A percentile compares a stretch with the other conserved stretches of the same genome.
Evolutionary conservation across 306 rosid genomes (phyloP).

Genomic region (Parietaria judaica): DNA sequence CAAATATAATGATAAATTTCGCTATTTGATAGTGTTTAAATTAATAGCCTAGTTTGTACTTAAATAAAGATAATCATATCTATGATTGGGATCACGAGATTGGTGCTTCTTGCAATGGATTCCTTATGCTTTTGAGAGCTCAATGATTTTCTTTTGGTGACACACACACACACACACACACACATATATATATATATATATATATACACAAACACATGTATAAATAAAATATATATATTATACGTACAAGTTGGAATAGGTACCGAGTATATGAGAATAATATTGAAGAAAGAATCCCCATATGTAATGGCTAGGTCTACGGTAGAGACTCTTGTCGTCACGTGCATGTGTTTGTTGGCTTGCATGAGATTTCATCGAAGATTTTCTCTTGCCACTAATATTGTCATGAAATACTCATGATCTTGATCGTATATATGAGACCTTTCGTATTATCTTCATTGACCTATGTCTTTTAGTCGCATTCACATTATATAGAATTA

Average conservation of each 20-base stretch:
- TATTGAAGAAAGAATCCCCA: slow-evolving; percentile 7
- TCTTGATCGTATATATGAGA: not conserved
- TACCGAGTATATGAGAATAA: slow-evolving; percentile 1
- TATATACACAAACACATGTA: too few relatives aligned
- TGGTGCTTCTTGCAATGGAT: not conserved
- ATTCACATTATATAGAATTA: too few relatives aligned
- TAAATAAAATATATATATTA: too few relatives aligned
- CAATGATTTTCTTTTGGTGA: not conserved
- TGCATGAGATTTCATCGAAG: slow-evolving; percentile 19
- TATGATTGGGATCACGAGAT: not conserved
- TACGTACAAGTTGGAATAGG: not conserved
- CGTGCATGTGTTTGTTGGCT: slow-evolving; percentile 23
- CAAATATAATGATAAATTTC: too few relatives aligned
- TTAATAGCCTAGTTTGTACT: not conserved
- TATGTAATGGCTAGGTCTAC: slow-evolving; percentile 9
- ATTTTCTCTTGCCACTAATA: slow-evolving; percentile 8
- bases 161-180: not conserved
- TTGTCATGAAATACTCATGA: not conserved
- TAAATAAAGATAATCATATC: not conserved
- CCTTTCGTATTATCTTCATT: not conserved
- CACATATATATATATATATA: too few relatives aligned
- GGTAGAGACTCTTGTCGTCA: slow-evolving; percentile 20
- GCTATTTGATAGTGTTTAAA: not conserved
- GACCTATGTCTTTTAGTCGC: too few relatives aligned
- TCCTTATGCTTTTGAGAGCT: not conserved